phyloP scores from a whole-genome alignment of 352 stramenopile species.

The Elongisporangium prolatum region DNA sequence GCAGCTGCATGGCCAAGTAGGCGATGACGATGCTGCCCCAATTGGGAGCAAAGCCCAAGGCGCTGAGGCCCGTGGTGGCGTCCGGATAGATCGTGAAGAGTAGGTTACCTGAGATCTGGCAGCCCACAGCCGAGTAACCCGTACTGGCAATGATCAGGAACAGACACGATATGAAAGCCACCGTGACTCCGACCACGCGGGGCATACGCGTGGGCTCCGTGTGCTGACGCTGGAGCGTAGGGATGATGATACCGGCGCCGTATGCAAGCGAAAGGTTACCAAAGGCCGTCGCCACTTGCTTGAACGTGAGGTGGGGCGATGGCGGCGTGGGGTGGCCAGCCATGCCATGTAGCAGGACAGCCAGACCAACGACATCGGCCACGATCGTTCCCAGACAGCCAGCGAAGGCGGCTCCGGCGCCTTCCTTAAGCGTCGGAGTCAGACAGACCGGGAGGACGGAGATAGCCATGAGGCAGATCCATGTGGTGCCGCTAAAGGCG shows the following conservation, averaged over 20 bases:
- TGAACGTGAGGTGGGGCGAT: constrained; percentile 27
- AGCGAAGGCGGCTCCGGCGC: constrained; percentile 24
- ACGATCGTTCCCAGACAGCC: constrained; percentile 40
- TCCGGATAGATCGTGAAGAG: constrained; percentile 39
- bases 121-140: constrained; percentile 31
- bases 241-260: constrained; percentile 37
- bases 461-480: constrained; percentile 41
- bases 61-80: constrained; percentile 11
- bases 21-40: constrained; percentile 31
- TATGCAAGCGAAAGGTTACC: constrained; percentile 49
- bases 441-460: constrained; percentile 28
- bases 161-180: constrained; percentile 31
- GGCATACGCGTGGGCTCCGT: constrained; percentile 42
- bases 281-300: constrained; percentile 38
- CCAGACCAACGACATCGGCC: constrained; percentile 31
- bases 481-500: constrained; percentile 29
- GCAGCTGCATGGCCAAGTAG: constrained; percentile 45
- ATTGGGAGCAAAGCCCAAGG: constrained; percentile 30
- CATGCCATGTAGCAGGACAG: constrained; percentile 33
- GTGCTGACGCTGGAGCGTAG: constrained; percentile 39
- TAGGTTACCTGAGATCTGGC: constrained; percentile 47
- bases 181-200: constrained; percentile 33
- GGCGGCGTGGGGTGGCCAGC: constrained; percentile 23
- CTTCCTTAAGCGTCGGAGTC: constrained; percentile 44
- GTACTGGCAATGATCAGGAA: constrained; percentile 32